These are phyloP conservation scores for Euryodendron excelsum DNA, from an alignment of 148 eudicot species.

Conservation along the genomic window DNA sequence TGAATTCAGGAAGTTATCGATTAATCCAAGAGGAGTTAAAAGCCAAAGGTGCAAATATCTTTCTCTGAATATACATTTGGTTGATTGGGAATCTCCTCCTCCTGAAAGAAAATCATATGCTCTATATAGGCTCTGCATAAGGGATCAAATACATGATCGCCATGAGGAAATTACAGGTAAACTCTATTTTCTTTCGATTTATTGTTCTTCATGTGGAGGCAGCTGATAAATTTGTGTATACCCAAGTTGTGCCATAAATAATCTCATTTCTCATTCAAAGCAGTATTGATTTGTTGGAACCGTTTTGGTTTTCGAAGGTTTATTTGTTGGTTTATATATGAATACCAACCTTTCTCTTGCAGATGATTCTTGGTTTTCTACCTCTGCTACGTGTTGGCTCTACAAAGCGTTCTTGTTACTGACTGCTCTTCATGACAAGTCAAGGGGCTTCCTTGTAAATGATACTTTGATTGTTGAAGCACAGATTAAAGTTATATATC, in stretches of 20 bases:
- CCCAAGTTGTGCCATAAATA: too few species aligned
- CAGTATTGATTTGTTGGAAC: too few species aligned
- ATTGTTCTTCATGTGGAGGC: too few species aligned
- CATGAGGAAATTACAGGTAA: not conserved
- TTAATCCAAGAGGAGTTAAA: not conserved
- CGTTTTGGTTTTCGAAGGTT: not conserved
- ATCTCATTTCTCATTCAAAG: not conserved
- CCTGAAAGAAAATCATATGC: not conserved
- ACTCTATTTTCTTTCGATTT: not conserved
- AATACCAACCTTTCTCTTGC: not conserved
- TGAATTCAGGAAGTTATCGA: not conserved
- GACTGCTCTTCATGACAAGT: not conserved
- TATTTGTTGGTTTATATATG: not conserved
- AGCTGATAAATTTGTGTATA: too few species aligned
- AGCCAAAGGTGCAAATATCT: not conserved
- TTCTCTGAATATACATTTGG: not conserved
- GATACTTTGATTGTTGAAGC: constrained; percentile 11
- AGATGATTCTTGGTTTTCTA: not conserved
- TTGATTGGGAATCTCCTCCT: not conserved
- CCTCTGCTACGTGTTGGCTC: not conserved
- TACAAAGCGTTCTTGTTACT: not conserved
- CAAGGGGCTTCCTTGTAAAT: not conserved
- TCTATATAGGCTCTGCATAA: not conserved
- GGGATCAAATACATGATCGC: not conserved
- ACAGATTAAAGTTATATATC: not conserved